These are phyloP conservation scores for Lipomyces yamanashiensis DNA, from an alignment of 805 yeast genomes.

Conservation along the genomic window DNA sequence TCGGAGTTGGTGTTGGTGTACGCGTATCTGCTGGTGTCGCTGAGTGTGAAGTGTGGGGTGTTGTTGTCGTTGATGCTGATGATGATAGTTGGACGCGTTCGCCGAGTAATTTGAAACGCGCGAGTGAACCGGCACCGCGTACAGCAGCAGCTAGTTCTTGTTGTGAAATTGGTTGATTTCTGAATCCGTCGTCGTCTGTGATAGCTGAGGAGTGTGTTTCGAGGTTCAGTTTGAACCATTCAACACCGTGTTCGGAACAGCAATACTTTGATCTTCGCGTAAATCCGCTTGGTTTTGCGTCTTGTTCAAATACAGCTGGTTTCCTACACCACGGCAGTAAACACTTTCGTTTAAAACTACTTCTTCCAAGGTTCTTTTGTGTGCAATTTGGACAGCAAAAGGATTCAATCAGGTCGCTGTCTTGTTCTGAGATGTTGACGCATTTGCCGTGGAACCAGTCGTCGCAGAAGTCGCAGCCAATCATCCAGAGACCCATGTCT, in stretches of 20 bases:
- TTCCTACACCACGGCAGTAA: conserved; percentile 60
- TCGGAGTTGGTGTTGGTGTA: conserved; percentile 34
- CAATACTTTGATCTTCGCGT: conserved; percentile 69
- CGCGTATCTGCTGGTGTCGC: conserved; percentile 18
- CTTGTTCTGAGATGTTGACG: conserved; percentile 59
- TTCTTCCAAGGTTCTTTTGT: conserved; percentile 50
- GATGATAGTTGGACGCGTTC: conserved; percentile 5
- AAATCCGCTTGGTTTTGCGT: neutral
- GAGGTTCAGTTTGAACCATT: conserved; percentile 42
- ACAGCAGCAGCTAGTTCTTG: conserved; percentile 19
- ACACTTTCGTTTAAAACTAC: conserved; percentile 80
- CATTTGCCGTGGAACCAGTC: conserved; percentile 93
- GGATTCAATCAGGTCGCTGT: conserved; percentile 60
- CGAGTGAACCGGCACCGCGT: neutral
- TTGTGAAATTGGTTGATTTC: conserved; percentile 5
- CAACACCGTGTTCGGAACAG: conserved; percentile 67
- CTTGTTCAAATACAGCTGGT: conserved; percentile 47
- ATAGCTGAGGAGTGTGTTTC: neutral
- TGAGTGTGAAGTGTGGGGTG: neutral
- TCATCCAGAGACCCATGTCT: conserved; percentile 83
- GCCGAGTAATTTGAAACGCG: conserved; percentile 25
- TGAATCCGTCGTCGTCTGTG: conserved; percentile 12
- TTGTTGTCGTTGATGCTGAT: no score
- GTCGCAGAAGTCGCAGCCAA: conserved; percentile 93
- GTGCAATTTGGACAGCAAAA: conserved; percentile 79